Percentiles rank a stretch among this genome's conserved stretches.
These are phyloP conservation scores for Saitozyma podzolica DNA, from an alignment of 768 basidiomycete genomes.

Conservation along the genomic window DNA sequence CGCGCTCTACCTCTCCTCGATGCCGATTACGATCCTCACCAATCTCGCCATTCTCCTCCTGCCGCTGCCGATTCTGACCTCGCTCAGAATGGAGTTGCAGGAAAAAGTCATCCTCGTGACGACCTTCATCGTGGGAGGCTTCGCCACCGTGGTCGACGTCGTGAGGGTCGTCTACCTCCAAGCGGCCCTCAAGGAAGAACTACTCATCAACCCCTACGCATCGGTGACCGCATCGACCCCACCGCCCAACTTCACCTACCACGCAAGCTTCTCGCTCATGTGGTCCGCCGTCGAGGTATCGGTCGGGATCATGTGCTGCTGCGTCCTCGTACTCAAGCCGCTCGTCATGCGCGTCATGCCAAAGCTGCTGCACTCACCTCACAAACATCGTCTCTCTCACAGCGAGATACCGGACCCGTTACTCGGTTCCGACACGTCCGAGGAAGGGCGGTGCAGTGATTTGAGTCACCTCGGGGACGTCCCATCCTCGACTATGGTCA, in stretches of 20 bases:
- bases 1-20: conserved; percentile 44
- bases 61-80: conserved; percentile 48
- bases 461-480: no score
- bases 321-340: conserved; percentile 48
- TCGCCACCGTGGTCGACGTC: conserved; percentile 50
- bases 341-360: conserved; percentile 44
- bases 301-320: conserved; percentile 45
- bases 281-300: conserved; percentile 47
- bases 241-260: conserved; percentile 36
- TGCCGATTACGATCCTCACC: conserved; percentile 50
- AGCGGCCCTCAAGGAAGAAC: conserved; percentile 35
- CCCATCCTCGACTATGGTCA: no score
- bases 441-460: no score
- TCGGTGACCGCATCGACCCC: conserved; percentile 11
- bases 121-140: conserved; percentile 48
- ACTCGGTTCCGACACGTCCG: no score
- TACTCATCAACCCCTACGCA: conserved; percentile 2
- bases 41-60: conserved; percentile 47
- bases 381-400: no score
- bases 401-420: no score
- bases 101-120: conserved; percentile 45
- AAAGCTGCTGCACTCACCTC: conserved; percentile 13
- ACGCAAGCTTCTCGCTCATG: conserved; percentile 42
- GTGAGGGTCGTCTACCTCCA: conserved; percentile 48
- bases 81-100: conserved; percentile 44